Conservation (phyloP, 169 alveolate genomes). For the Babesia divergens region DNA sequence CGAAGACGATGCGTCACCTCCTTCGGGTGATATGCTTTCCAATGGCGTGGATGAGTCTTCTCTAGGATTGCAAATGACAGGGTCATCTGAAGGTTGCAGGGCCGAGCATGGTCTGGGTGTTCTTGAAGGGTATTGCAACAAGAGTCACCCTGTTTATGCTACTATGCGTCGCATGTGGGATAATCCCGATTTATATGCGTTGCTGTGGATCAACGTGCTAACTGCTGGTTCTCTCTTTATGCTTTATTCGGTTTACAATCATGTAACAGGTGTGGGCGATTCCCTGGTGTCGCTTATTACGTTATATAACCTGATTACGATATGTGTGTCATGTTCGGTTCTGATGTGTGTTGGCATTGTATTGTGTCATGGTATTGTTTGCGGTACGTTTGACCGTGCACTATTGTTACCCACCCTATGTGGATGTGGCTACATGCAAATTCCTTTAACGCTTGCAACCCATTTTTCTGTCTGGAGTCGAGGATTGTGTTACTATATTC, state of each 20-base stretch:
- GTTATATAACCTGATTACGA: neutral
- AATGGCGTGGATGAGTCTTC: too few relatives aligned
- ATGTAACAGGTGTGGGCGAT: neutral
- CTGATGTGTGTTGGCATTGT: conserved; percentile 30
- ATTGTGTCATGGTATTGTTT: neutral
- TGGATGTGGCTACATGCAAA: conserved; percentile 48
- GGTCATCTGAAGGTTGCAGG: neutral
- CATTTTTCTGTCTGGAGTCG: too few relatives aligned
- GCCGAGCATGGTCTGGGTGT: neutral
- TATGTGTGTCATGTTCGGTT: conserved; percentile 25
- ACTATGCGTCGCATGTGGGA: conserved; percentile 33
- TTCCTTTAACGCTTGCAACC: too few relatives aligned
- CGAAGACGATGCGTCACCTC: too few relatives aligned
- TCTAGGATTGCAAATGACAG: neutral
- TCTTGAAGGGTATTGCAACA: conserved; percentile 4
- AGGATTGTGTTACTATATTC: too few relatives aligned
- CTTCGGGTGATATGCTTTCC: too few relatives aligned
- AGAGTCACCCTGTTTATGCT: neutral
- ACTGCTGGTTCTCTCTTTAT: conserved; percentile 30
- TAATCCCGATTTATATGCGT: conserved; percentile 47
- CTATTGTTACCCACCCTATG: conserved; percentile 3
- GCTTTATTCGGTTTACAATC: conserved; percentile 1
- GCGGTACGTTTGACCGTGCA: neutral
- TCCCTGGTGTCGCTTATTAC: conserved; percentile 4
- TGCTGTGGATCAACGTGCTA: conserved; percentile 45